Percentiles rank a stretch among this genome's conserved stretches.
Conservation (phyloP, 1,284 basidiomycete genomes). For the Tylopilus sp. region DNA sequence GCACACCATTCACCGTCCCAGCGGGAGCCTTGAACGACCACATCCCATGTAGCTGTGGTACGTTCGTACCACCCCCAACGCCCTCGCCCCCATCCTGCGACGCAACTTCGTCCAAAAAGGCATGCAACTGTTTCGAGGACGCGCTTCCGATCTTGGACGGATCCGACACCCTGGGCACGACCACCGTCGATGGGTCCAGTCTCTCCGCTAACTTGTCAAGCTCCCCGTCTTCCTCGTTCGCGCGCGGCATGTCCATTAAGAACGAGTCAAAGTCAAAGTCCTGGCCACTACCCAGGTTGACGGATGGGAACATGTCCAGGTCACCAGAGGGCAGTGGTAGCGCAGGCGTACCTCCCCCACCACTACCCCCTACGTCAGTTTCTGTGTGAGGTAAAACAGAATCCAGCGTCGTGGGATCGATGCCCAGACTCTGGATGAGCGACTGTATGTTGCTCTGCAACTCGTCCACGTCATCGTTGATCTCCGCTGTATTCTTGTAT, state of each 20-base stretch:
- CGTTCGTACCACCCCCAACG: neutral
- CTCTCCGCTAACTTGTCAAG: constrained; percentile 34
- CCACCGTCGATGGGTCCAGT: constrained; percentile 30
- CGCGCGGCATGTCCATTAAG: constrained; percentile 34
- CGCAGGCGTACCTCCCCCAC: constrained; percentile 4
- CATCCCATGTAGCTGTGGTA: neutral
- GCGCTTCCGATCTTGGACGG: constrained; percentile 29
- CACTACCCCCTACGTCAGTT: neutral
- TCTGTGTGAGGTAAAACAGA: constrained; percentile 15
- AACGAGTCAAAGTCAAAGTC: constrained; percentile 53
- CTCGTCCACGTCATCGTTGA: constrained; percentile 70
- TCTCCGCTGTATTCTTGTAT: constrained; percentile 61
- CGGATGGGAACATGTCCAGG: constrained; percentile 19
- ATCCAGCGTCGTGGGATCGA: constrained; percentile 48
- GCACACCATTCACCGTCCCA: neutral
- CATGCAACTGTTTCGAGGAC: constrained; percentile 40
- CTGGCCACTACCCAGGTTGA: constrained; percentile 9
- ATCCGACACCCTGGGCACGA: constrained; percentile 20
- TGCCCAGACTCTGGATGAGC: constrained; percentile 67
- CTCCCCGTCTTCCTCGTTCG: constrained; percentile 33
- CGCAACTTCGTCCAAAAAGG: constrained; percentile 43
- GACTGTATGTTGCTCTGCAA: constrained; percentile 71
- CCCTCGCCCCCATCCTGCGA: constrained; percentile 27
- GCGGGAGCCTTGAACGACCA: constrained; percentile 7
- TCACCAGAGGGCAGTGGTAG: constrained; percentile 6